These are phyloP conservation scores for Fomitopsis betulina DNA, from an alignment of 1,284 basidiomycete genomes.

Conservation along the genomic window DNA sequence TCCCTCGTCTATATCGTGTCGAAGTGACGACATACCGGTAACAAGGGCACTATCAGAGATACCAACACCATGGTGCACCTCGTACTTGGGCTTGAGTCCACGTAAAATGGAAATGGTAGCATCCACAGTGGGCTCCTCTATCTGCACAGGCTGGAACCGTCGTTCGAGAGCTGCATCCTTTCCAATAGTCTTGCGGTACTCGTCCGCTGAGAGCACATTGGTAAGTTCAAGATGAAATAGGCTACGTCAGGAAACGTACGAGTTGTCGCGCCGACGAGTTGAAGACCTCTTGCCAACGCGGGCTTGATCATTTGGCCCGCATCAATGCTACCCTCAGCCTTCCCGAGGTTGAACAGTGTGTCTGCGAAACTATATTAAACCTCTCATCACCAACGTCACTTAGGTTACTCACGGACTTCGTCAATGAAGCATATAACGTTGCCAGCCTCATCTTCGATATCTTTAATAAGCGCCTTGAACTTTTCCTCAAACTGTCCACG, in stretches of 20 bases:
- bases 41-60: conserved; percentile 87
- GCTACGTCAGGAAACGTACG: conserved; percentile 39
- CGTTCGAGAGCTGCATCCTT: conserved; percentile 91
- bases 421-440: conserved; percentile 87
- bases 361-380: conserved; percentile 34
- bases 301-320: conserved; percentile 92
- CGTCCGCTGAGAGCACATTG: conserved; percentile 52
- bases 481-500: conserved; percentile 92
- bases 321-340: conserved; percentile 88
- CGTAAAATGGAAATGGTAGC: conserved; percentile 87
- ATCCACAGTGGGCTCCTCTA: conserved; percentile 85
- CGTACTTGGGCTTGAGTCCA: conserved; percentile 81
- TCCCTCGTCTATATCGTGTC: not conserved
- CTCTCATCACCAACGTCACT: not conserved
- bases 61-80: conserved; percentile 89
- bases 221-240: not conserved
- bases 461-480: conserved; percentile 81
- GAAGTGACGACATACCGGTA: conserved; percentile 45
- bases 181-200: conserved; percentile 88
- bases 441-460: conserved; percentile 82
- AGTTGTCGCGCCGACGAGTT: conserved; percentile 86
- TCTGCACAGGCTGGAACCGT: conserved; percentile 84
- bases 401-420: conserved; percentile 69
- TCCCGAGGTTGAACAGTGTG: conserved; percentile 82
- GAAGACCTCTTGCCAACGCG: conserved; percentile 79